Evolutionary conservation across 306 rosid genomes (phyloP).

Genomic region (Senna siamea): DNA sequence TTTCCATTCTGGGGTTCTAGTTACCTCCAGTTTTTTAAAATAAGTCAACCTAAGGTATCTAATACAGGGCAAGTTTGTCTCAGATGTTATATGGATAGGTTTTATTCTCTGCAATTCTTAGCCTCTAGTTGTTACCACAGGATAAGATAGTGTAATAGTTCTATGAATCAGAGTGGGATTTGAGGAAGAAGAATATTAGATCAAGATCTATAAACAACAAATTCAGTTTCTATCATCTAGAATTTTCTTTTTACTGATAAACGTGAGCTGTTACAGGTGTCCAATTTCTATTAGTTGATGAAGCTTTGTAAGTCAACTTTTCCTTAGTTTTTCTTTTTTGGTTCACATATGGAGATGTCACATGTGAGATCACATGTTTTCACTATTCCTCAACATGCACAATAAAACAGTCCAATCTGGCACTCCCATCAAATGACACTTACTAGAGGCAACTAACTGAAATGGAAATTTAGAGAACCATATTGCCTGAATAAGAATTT

Average conservation of each 20-base stretch:
- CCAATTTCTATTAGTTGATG: slow-evolving; percentile 36
- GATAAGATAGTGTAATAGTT: slow-evolving; percentile 1
- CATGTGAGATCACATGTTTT: slow-evolving; percentile 52
- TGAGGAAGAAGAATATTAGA: slow-evolving; percentile 7
- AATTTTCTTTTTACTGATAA: neutral
- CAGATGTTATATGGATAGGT: neutral
- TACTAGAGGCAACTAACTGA: slow-evolving; percentile 19
- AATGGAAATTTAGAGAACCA: slow-evolving; percentile 17
- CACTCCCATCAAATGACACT: slow-evolving; percentile 6
- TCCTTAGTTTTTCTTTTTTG: slow-evolving; percentile 22
- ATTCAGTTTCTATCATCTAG: slow-evolving; percentile 24
- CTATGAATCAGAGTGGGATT: neutral
- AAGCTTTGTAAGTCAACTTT: slow-evolving; percentile 43
- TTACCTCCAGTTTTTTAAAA: neutral
- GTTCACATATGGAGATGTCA: slow-evolving; percentile 29
- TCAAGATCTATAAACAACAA: slow-evolving; percentile 1
- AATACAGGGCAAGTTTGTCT: slow-evolving; percentile 22
- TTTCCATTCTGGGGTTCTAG: neutral
- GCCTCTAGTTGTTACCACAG: slow-evolving; percentile 5
- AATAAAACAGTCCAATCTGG: slow-evolving; percentile 32
- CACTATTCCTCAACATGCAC: slow-evolving; percentile 41
- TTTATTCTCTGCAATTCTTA: slow-evolving; percentile 13
- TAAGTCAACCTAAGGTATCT: slow-evolving; percentile 29
- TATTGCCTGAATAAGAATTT: neutral
- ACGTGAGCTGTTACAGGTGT: slow-evolving; percentile 36